Conservation (phyloP, 192 early-diverging fungal genomes). For the Coemansia sp. region DNA sequence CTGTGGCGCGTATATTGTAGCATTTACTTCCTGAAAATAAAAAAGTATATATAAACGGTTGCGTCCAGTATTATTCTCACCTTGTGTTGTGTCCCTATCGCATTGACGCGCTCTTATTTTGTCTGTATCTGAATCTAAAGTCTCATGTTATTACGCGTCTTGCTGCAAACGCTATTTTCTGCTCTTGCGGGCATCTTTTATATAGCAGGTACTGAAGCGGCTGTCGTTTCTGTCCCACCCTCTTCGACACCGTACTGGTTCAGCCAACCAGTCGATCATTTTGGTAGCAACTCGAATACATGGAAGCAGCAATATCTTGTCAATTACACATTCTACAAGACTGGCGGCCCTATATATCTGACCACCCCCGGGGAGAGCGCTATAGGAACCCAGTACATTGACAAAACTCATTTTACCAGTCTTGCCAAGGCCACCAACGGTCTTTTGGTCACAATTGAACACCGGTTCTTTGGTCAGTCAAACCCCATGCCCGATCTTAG, state of each 20-base stretch:
- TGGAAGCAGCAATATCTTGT: constrained; percentile 35
- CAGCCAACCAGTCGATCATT: constrained; percentile 35
- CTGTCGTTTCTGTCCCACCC: constrained; percentile 2
- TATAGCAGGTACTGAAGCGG: too few species aligned
- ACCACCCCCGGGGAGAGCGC: constrained; percentile 27
- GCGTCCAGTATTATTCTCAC: too few species aligned
- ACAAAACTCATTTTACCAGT: constrained; percentile 22
- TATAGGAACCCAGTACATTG: constrained; percentile 9
- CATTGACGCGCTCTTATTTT: too few species aligned
- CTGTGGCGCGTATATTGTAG: too few species aligned
- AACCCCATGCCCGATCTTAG: constrained; percentile 50
- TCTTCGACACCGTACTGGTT: constrained; percentile 34
- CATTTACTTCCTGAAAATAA: too few species aligned
- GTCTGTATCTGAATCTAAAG: too few species aligned
- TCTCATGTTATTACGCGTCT: too few species aligned
- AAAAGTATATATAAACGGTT: too few species aligned
- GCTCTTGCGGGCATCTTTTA: too few species aligned
- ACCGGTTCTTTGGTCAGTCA: constrained; percentile 60
- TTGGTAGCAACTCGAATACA: constrained; percentile 17
- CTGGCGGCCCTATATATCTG: constrained; percentile 36
- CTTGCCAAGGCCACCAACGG: constrained; percentile 56
- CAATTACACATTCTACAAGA: constrained; percentile 37
- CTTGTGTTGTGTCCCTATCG: too few species aligned
- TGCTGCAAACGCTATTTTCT: too few species aligned
- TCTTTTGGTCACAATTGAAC: constrained; percentile 57